Base-by-base conservation (phyloP, 345 rosid species). In the Noccaea bulbosa region DNA sequence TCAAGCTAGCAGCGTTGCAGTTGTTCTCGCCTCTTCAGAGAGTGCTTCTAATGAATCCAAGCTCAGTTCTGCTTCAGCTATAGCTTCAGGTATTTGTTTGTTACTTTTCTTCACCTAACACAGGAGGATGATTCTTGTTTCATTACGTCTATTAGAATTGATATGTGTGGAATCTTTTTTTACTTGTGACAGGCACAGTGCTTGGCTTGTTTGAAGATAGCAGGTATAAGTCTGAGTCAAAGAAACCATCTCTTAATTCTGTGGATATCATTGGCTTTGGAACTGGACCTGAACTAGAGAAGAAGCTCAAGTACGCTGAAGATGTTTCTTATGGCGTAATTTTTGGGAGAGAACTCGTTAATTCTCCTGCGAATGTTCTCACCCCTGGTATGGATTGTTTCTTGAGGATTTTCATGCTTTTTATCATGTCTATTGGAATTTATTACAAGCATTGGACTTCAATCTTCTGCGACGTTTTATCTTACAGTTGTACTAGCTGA, bases 301-400 rank as follows among this genome's bases (percentile, higher is more conserved):
- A 86, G 88, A 91, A 86, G 84, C 91, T 93, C 45, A 87, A 87
- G 82, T 84, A 87, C 61, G 96, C 98, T 47, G 90, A 84, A 81
- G 76, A 85, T 81, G 84, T 93, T 81, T 85, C 87, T 73, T 83
- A 86, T 67, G 95, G 88, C 32, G 79, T 93, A 11, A 81, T 89
- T 58, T 84, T 91, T 35, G 97, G 93, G 68, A 89, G 75, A 69
- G 92, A 91, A 79, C 97, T 94, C 0, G 97, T 94, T 63, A 94
- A 94, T 77, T 89, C 99, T 20, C 97, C 95, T 0, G 96, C 99
- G 67, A 94, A 94, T 75, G 97, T 91, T 24, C 95, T 91, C 52
- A 91, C 99, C 38, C 99, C 95, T 35, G 96, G 97, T 91, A 77
- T 5, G 83, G 80, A 69, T 12, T 35, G 17, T 68, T 51, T 43